Percentiles rank a stretch among this genome's conserved stretches.
These are phyloP conservation scores for Cercospora zeae-maydis DNA, from an alignment of 2,329 filamentous ascomycete species.

Conservation along the genomic window DNA sequence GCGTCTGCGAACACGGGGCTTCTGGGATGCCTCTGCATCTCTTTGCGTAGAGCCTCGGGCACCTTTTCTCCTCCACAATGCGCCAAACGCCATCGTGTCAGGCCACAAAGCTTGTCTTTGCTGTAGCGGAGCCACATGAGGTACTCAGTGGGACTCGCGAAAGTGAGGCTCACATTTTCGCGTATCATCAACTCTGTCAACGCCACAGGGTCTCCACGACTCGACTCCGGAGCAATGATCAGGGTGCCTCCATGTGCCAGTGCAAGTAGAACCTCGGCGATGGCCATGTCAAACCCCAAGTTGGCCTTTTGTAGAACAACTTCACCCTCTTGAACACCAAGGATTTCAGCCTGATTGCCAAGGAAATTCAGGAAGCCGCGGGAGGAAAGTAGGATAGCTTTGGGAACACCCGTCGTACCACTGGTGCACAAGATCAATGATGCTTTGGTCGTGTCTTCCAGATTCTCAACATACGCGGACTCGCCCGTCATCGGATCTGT, in stretches of 20 bases:
- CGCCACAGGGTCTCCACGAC: slow-evolving; percentile 37
- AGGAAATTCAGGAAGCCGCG: slow-evolving; percentile 17
- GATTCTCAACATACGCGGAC: not conserved
- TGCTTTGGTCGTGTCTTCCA: slow-evolving; percentile 14
- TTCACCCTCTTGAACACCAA: slow-evolving; percentile 22
- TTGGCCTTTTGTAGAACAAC: slow-evolving; percentile 40
- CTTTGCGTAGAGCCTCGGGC: slow-evolving; percentile 13
- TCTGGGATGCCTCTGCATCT: slow-evolving; percentile 2
- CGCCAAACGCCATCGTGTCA: slow-evolving; percentile 33
- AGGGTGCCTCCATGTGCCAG: slow-evolving; percentile 40
- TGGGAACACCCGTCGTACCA: slow-evolving; percentile 20
- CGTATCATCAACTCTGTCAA: slow-evolving; percentile 39
- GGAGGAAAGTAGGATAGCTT: slow-evolving; percentile 19
- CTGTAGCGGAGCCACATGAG: slow-evolving; percentile 24
- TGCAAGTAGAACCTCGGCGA: slow-evolving; percentile 39
- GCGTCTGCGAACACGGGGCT: slow-evolving; percentile 9
- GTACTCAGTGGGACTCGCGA: slow-evolving; percentile 45
- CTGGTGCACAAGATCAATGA: slow-evolving; percentile 21
- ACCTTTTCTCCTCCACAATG: slow-evolving; percentile 36
- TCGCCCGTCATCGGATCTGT: not conserved
- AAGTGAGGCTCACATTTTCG: slow-evolving; percentile 40
- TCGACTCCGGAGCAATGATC: slow-evolving; percentile 34
- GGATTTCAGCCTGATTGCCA: slow-evolving; percentile 9
- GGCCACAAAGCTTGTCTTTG: slow-evolving; percentile 6
- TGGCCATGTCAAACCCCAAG: slow-evolving; percentile 43